Base-by-base conservation (phyloP, 75 land plant genomes). In the Picea glauca region DNA sequence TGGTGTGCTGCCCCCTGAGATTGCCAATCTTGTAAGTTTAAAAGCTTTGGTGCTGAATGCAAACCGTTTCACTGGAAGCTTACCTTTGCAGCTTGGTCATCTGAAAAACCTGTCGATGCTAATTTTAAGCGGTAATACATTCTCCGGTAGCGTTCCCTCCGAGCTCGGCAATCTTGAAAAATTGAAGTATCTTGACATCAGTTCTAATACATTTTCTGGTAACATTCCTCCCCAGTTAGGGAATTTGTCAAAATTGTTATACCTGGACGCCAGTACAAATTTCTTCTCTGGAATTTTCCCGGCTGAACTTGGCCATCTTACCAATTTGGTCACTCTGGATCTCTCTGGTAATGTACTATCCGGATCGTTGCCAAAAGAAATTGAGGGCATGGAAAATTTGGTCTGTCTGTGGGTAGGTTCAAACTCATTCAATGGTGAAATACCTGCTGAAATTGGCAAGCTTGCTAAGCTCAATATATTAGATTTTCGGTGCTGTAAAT, bases 81-180 rank as follows among this genome's bases (percentile, higher is more conserved):
- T 87, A 66, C 88, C 88, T 35, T 56, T 62, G 33, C 43, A 31
- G 35, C 54, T 84, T 43, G 79, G 80, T 21, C 72, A 86, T 17
- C 82, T 91, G 7, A 58, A 54, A 38, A 77, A 78, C 33, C 83
- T 85, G 11, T 72, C 74, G 33, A 84, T 79, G 70, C 57, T 88
- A 38, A 78, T 80, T 33, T 13, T 88, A 12, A 65, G 57, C 23
- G 74, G 60, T 38, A 89, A 89, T 76, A 46, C 75, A 17, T 77
- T 89, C 62, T 80, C 90, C 9, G 90, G 90, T 13, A 82, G n/a
- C 76, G 58, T 92, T 56, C 93, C 94, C 13, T 4, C 77, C 8
- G 89, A 84, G 46, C 70, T 92, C 60, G 88, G 87, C 46, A 77
- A 80, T 40, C 75, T 91, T 7, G 56, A n/a, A 46, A 78, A 76